Base-by-base conservation (phyloP, 331 rosid species). In the Rosa hybrid region DNA sequence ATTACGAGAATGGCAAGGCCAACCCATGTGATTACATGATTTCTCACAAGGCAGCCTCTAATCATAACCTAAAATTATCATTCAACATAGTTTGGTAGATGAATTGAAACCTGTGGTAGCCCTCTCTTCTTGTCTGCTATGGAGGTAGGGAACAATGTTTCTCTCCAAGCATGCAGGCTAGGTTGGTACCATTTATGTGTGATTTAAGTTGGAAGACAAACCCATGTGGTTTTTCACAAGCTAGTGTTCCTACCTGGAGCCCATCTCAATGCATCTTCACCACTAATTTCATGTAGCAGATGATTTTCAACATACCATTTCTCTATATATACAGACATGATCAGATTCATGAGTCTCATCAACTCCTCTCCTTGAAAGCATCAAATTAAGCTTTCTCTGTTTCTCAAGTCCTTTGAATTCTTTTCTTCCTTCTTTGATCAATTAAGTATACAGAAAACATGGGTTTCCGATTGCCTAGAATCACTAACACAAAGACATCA, bases 151-250 rank as follows among this genome's bases (percentile, higher is more conserved):
- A 60, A 60, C 30, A 21, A 11, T 60, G 67, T 34, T 34, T 60
- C 17, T 25, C 8, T 23, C 67, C 38, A 23, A 60, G 67, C 4
- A 23, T 23, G 20, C 67, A 27, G 30, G 1, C 30, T 27, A 34
- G 38, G 38, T 34, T 34, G 38, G 4, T 34, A 34, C 38, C 38
- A 34, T 34, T 34, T 34, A 34, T 34, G 38, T 34, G 38, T 34
- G 38, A 34, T 34, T 34, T 34, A 34, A 60, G 7, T 60, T 0
- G 38, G 7, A 11, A 23, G 13, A 8, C n/a, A 14, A 41, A 6
- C 45, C 45, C 81, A 68, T 41, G 81, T 68, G 69, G 4, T 63
- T 27, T 63, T 9, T 64, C 44, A 64, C 42, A 64, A 64, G 69
- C 42, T 13, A 27, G 44, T 64, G 69, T 13, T 13, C 69, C 42